Evolutionary conservation across 2,329 filamentous ascomycete species (phyloP).

Genomic region (Parastagonospora nodorum): DNA sequence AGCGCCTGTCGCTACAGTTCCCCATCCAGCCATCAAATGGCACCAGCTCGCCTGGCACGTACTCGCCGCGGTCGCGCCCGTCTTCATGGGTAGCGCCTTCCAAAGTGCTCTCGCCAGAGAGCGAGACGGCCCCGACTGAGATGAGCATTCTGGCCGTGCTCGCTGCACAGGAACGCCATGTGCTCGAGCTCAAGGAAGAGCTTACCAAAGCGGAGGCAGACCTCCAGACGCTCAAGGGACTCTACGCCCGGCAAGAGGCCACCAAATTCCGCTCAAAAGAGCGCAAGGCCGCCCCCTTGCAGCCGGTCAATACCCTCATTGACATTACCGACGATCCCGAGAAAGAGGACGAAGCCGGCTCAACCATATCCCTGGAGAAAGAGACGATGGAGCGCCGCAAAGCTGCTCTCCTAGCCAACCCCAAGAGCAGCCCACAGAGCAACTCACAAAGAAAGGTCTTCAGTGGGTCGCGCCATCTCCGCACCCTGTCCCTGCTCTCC

Average conservation of each 20-base stretch:
- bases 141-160: constrained; percentile 79
- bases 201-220: constrained; percentile 81
- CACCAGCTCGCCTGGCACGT: constrained; percentile 33
- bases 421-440: constrained; percentile 37
- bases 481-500: constrained; percentile 83
- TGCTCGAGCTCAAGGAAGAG: constrained; percentile 90
- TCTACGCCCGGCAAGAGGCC: constrained; percentile 79
- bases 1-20: constrained; percentile 56
- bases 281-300: constrained; percentile 59
- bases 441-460: constrained; percentile 62
- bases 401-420: constrained; percentile 60
- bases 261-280: constrained; percentile 74
- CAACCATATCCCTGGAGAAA: constrained; percentile 50
- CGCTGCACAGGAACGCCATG: constrained; percentile 86
- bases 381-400: constrained; percentile 74
- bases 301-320: constrained; percentile 55
- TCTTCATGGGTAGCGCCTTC: constrained; percentile 46
- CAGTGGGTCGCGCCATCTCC: constrained; percentile 63
- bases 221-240: constrained; percentile 75
- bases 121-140: constrained; percentile 33
- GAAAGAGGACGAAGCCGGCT: constrained; percentile 55
- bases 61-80: constrained; percentile 43
- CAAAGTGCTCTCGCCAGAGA: constrained; percentile 33
- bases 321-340: constrained; percentile 30
- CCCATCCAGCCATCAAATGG: constrained; percentile 50